Evolutionary conservation across 176 grass and related monocot genomes (phyloP).

Genomic region (Ensete glaucum): DNA sequence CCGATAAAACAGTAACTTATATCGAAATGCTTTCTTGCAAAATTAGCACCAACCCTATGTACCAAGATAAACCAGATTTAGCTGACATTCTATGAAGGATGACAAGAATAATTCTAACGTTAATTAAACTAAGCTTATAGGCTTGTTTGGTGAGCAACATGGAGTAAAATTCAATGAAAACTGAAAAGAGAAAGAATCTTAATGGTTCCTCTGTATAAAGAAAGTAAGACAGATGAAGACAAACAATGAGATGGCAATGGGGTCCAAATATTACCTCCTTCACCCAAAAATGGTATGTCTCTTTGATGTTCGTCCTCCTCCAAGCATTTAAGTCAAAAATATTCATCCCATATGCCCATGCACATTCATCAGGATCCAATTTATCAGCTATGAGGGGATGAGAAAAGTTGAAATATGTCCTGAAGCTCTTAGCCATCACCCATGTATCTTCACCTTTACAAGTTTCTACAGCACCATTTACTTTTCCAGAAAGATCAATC

Average conservation of each 20-base stretch:
- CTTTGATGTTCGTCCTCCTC: constrained; percentile 79
- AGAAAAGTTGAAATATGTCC: constrained; percentile 95
- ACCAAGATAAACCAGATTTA: neutral
- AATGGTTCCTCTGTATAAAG: no score
- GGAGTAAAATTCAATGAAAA: neutral
- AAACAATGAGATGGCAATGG: constrained; percentile 1
- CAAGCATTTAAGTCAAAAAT: constrained; percentile 75
- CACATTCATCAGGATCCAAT: constrained; percentile 78
- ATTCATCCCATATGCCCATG: constrained; percentile 97
- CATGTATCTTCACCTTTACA: constrained; percentile 73
- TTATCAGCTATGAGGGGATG: constrained; percentile 67
- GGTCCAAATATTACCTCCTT: constrained; percentile 51
- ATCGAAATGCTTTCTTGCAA: neutral
- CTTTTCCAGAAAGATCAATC: constrained; percentile 79
- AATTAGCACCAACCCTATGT: neutral
- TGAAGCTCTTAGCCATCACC: constrained; percentile 93
- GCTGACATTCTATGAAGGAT: neutral
- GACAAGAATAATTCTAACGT: neutral
- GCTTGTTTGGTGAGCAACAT: neutral
- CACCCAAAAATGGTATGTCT: constrained; percentile 86
- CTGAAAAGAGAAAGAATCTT: neutral
- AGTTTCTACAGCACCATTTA: constrained; percentile 94
- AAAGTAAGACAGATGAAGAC: neutral
- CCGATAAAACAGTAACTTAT: neutral
- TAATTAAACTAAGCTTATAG: neutral